Evolutionary conservation across 805 yeast genomes (phyloP).

Genomic region (Candida alai): DNA sequence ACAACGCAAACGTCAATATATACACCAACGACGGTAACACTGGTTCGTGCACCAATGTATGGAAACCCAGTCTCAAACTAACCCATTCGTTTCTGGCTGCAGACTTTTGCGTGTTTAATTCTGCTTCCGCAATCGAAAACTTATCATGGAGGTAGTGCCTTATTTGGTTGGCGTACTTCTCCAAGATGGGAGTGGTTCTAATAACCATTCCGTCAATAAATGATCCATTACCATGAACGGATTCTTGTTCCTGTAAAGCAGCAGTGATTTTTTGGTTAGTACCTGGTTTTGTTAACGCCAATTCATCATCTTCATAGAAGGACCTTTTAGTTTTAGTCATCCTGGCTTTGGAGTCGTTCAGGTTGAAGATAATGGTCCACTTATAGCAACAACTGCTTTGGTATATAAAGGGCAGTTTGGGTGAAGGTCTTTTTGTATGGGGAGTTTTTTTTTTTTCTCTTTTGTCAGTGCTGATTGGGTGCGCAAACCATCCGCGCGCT

Average conservation of each 20-base stretch:
- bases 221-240: conserved; percentile 32
- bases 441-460: too few species aligned
- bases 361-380: too few species aligned
- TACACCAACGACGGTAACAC: conserved; percentile 53
- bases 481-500: too few species aligned
- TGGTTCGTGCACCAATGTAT: conserved; percentile 45
- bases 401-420: too few species aligned
- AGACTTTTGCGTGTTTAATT: conserved; percentile 42
- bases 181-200: conserved; percentile 45
- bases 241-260: conserved; percentile 36
- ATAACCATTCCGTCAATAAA: conserved; percentile 54
- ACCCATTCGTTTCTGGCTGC: conserved; percentile 44
- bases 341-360: too few species aligned
- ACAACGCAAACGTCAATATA: conserved; percentile 50
- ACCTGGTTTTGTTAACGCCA: conserved; percentile 47
- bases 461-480: too few species aligned
- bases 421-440: too few species aligned
- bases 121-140: conserved; percentile 37
- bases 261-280: conserved; percentile 31
- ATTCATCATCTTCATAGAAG: conserved; percentile 53
- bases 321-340: too few species aligned
- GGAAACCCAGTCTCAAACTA: conserved; percentile 25
- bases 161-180: conserved; percentile 35
- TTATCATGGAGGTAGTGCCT: conserved; percentile 39
- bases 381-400: too few species aligned